Percentiles rank a stretch among this genome's conserved stretches.
phyloP scores from a whole-genome alignment of 2,329 filamentous ascomycete species.

The Saccharata proteae region DNA sequence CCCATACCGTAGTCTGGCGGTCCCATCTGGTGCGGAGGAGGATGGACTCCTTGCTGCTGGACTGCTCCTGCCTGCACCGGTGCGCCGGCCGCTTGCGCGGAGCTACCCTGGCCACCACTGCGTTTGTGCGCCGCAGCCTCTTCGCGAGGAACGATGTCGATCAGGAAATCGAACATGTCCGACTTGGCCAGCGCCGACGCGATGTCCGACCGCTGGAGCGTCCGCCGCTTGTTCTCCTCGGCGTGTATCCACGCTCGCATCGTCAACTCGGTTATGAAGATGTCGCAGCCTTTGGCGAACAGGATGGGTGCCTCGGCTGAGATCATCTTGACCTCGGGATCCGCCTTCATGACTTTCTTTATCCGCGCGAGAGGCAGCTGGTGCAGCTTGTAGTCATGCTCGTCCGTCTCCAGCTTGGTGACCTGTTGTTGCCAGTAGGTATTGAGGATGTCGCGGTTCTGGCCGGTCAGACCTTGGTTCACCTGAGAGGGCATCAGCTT shows the following conservation, averaged over 20 bases:
- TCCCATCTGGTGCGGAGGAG: slow-evolving; percentile 39
- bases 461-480: slow-evolving; percentile 84
- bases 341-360: slow-evolving; percentile 99
- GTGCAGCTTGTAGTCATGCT: slow-evolving; percentile 97
- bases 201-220: slow-evolving; percentile 90
- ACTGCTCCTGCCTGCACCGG: slow-evolving; percentile 19
- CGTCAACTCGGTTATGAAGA: slow-evolving; percentile 96
- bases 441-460: slow-evolving; percentile 92
- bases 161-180: slow-evolving; percentile 99
- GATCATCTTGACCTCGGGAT: slow-evolving; percentile 99
- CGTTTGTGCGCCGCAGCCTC: slow-evolving; percentile 82
- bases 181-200: slow-evolving; percentile 91
- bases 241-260: slow-evolving; percentile 99
- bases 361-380: slow-evolving; percentile 94
- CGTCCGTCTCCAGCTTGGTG: slow-evolving; percentile 85
- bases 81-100: slow-evolving; percentile 31
- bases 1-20: slow-evolving; percentile 45
- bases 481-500: slow-evolving; percentile 45
- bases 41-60: slow-evolving; percentile 24
- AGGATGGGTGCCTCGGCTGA: slow-evolving; percentile 95
- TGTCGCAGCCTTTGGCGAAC: slow-evolving; percentile 96
- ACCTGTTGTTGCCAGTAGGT: slow-evolving; percentile 99
- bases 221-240: slow-evolving; percentile 95
- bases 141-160: slow-evolving; percentile 94
- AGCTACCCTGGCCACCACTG: slow-evolving; percentile 21